Evolutionary conservation across 768 basidiomycete species (phyloP), one percentile per base, ranked within the genome.

Genomic region (Russula olivacea): DNA sequence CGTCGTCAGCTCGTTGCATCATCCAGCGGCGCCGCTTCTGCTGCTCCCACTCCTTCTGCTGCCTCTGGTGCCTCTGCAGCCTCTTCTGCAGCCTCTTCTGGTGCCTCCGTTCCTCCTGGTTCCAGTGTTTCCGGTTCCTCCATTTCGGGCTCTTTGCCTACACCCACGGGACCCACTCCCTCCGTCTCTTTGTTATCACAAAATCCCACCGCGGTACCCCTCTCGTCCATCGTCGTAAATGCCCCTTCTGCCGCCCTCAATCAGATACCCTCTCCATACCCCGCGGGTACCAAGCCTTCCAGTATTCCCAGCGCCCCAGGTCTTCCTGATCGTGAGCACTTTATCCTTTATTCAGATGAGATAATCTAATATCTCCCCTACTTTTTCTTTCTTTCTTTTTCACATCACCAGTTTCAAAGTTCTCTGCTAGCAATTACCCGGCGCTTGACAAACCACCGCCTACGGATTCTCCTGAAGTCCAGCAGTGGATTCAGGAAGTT

Each of bases 401-500:
- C 21, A 11, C 34, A 8, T 60, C 28, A 36, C 23, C 21, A 68
- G 67, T 64, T 23, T 60, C 66, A 5, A 47, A 0, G 0, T 49
- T 67, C 36, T 6, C 4, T 4, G 48, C 65, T 23, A 28, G 36
- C 28, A 80, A 81, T 63, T 92, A 89, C 71, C 90, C 90, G 3
- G 41, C 80, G 0, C 75, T 89, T n/a, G 90, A 91, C 73, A 73
- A 70, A 30, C 69, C 76, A 2, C 88, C 89, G 34, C 80, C 84
- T 7, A 79, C 76, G 4, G 81, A 87, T 73, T 83, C 83, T 6
- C 76, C 82, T 21, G 74, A 86, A 66, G 88, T 91, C 10, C 75
- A 81, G 66, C 79, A 83, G 69, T 92, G 90, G 90, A 84, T 86
- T n/a, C 55, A 77, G 59, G 82, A 87, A 15, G 84, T 91, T 28